These are phyloP conservation scores for Strobilomyces echinocephalus DNA, from an alignment of 768 basidiomycete genomes.

Conservation along the genomic window DNA sequence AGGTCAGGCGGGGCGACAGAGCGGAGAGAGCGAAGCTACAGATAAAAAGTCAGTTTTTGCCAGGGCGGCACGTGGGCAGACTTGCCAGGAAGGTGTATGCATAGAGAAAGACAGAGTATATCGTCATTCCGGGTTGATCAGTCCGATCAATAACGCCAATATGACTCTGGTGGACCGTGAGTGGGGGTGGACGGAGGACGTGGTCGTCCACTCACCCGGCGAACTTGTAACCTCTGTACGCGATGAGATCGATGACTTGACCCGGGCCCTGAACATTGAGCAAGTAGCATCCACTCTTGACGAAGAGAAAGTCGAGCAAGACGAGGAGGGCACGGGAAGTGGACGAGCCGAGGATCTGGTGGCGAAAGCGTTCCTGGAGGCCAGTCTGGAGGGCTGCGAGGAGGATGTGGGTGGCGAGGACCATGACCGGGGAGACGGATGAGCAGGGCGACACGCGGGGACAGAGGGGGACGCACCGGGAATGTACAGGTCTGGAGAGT, in stretches of 20 bases:
- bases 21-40: constrained; percentile 87
- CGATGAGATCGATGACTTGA: constrained; percentile 77
- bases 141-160: constrained; percentile 64
- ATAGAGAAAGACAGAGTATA: constrained; percentile 79
- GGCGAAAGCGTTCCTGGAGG: constrained; percentile 77
- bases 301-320: constrained; percentile 80
- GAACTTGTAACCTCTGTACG: constrained; percentile 97
- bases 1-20: constrained; percentile 85
- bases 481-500: constrained; percentile 91
- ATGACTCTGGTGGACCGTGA: constrained; percentile 61
- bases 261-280: constrained; percentile 74
- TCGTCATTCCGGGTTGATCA: constrained; percentile 54
- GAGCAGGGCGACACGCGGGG: constrained; percentile 1
- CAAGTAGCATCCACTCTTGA: constrained; percentile 90
- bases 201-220: constrained; percentile 60
- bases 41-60: background rate
- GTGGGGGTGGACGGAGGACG: background rate
- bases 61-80: background rate
- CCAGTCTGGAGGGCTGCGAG: constrained; percentile 83
- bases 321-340: constrained; percentile 73
- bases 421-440: constrained; percentile 65
- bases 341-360: constrained; percentile 81
- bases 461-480: constrained; percentile 51
- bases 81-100: constrained; percentile 84
- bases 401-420: constrained; percentile 91